Evolutionary conservation across 371 early-diverging fungal species (phyloP).

Genomic region (Gilbertella persicaria): DNA sequence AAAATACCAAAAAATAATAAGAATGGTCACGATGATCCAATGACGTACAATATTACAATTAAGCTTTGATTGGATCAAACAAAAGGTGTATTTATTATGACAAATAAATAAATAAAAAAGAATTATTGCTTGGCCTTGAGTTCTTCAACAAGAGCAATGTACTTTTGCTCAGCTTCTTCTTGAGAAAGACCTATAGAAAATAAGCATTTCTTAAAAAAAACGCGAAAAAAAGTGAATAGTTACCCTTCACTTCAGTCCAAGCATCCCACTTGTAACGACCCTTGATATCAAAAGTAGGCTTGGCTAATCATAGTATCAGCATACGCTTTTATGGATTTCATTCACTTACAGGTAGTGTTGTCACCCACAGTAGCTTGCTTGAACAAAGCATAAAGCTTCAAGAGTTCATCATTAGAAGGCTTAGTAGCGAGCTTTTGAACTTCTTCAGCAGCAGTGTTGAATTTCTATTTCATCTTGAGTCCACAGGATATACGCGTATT

Average conservation of each 20-base stretch:
- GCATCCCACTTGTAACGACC: conserved; percentile 86
- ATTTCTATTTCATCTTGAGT: not conserved
- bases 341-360: conserved; percentile 54
- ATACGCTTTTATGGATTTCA: not conserved
- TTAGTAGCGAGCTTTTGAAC: conserved; percentile 55
- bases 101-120: too few species aligned
- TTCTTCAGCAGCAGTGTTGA: conserved; percentile 55
- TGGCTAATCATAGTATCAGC: conserved; percentile 14
- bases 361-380: conserved; percentile 88
- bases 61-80: too few species aligned
- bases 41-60: too few species aligned
- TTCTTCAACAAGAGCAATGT: conserved; percentile 73
- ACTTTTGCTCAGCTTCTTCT: conserved; percentile 73
- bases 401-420: conserved; percentile 71
- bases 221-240: not conserved
- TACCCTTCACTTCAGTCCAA: conserved; percentile 69
- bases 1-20: not conserved
- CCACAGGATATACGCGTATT: too few species aligned
- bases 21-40: too few species aligned
- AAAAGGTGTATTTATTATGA: too few species aligned
- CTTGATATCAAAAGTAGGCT: conserved; percentile 67
- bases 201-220: not conserved
- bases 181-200: conserved; percentile 20
- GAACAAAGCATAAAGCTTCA: conserved; percentile 79
- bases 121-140: conserved; percentile 50